phyloP scores from a whole-genome alignment of 2,329 filamentous ascomycete genomes.

The Colletotrichum higginsianum region DNA sequence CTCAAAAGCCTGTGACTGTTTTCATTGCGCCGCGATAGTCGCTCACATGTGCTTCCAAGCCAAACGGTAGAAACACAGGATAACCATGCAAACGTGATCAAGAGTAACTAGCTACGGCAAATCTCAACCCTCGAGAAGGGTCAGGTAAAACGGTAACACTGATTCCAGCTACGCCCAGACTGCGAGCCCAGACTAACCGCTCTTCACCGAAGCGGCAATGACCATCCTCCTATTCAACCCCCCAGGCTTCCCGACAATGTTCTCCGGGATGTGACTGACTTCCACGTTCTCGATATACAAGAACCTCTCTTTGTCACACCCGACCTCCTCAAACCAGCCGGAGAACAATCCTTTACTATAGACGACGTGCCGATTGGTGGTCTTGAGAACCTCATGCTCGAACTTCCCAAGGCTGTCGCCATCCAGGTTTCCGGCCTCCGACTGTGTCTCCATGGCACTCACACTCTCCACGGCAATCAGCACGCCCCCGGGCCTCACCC shows the following conservation, averaged over 20 bases:
- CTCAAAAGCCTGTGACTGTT: background rate
- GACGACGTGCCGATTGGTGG: constrained; percentile 42
- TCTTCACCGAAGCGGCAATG: constrained; percentile 23
- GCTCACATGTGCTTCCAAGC: background rate
- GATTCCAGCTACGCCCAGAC: no score
- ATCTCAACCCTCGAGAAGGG: background rate
- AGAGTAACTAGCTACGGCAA: background rate
- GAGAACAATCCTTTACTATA: constrained; percentile 47
- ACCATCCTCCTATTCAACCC: constrained; percentile 33
- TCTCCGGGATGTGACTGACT: constrained; percentile 35
- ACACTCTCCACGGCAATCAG: constrained; percentile 53
- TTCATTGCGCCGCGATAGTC: background rate
- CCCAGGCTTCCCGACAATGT: constrained; percentile 5
- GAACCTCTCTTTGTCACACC: constrained; percentile 59
- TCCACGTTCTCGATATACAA: constrained; percentile 32
- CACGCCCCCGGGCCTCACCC: constrained; percentile 50
- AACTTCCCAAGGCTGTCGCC: constrained; percentile 40
- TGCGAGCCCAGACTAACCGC: background rate
- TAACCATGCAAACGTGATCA: background rate
- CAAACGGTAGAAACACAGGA: background rate
- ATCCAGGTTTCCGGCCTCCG: constrained; percentile 37
- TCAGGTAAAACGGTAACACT: background rate
- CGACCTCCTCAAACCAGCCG: constrained; percentile 51
- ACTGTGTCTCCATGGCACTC: constrained; percentile 24
- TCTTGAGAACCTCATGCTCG: constrained; percentile 37